phyloP scores from a whole-genome alignment of 225 moss, liverwort and hornwort genomes.

The Bryoerythrophyllum caledonicum region DNA sequence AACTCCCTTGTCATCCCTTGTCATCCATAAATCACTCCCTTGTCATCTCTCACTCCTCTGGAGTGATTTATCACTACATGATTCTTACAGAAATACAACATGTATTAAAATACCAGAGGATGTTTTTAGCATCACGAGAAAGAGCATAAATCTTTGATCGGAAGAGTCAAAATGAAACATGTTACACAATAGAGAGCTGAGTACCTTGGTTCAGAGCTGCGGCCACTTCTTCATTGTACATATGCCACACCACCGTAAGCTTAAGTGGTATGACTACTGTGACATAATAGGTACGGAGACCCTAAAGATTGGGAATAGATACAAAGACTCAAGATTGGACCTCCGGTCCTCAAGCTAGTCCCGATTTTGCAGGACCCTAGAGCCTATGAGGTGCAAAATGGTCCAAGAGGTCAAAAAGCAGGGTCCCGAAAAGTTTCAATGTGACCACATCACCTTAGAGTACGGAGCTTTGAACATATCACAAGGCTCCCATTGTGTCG shows the following conservation, averaged over 20 bases:
- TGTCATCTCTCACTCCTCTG: no score
- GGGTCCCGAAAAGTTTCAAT: slow-evolving; percentile 17
- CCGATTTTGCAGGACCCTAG: background rate
- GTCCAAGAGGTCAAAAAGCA: background rate
- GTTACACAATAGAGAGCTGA: slow-evolving; percentile 36
- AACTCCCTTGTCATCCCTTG: no score
- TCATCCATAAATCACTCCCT: no score
- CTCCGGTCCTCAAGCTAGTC: slow-evolving; percentile 2
- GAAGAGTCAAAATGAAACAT: slow-evolving; percentile 24
- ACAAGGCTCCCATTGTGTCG: slow-evolving; percentile 28
- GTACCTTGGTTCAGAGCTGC: slow-evolving; percentile 39
- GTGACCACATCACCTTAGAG: slow-evolving; percentile 40
- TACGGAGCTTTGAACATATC: slow-evolving; percentile 36
- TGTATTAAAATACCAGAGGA: no score
- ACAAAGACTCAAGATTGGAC: slow-evolving; percentile 27
- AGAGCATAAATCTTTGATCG: slow-evolving; percentile 18
- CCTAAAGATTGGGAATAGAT: slow-evolving; percentile 17
- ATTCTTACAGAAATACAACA: no score
- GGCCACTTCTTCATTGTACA: slow-evolving; percentile 40
- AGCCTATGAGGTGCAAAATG: slow-evolving; percentile 21
- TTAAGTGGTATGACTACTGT: slow-evolving; percentile 10
- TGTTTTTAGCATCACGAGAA: slow-evolving; percentile 12
- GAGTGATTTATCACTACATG: no score
- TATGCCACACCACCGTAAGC: slow-evolving; percentile 20
- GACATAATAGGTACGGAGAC: slow-evolving; percentile 15